Base-by-base conservation (phyloP, 1,284 basidiomycete genomes). In the Prillingera fragicola region DNA sequence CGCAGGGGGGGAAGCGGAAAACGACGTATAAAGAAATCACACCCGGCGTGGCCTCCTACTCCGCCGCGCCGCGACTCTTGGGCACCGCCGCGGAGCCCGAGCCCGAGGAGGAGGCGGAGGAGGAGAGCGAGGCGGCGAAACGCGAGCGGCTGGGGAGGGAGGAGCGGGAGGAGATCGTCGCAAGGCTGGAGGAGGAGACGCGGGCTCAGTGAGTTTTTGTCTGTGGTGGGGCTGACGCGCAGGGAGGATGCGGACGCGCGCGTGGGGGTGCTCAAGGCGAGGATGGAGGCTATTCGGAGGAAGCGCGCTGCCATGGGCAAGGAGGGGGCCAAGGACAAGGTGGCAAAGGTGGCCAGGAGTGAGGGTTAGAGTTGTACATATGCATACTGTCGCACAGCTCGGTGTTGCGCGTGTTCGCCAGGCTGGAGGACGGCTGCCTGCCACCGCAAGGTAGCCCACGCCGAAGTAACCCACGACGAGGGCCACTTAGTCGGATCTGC, bases 221-320 rank as follows among this genome's bases (percentile, higher is more conserved):
- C 22, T 13, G 4, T 19, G 24, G 22, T 32, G 14, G 17, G 24
- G 27, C 9, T 27, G 7, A 8, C 14, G 32, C 10, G 18, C 46
- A 72, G 70, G 49, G 71, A 73, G 42, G 71, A 73, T 34, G 71
- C 70, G 7, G 69, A 71, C 50, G 60, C 62, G 15, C 47, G 71
- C 21, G 71, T 73, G 2, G 45, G 53, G 13, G 50, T 57, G n/a
- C 50, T 73, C 37, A 71, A 71, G 53, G 59, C 55, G 21, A 50
- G 67, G 21, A 65, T 73, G 56, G 67, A 68, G 48, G 50, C 63
- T n/a, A n/a, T n/a, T n/a, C n/a, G n/a, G n/a, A n/a, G n/a, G n/a
- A n/a, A n/a, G n/a, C n/a, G n/a, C n/a, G n/a, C n/a, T n/a, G n/a
- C n/a, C n/a, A n/a, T n/a, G n/a, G n/a, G n/a, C n/a, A n/a, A n/a